A percentile compares a stretch with the other conserved stretches of the same genome.
These are phyloP conservation scores for Discostella stelligera DNA, from an alignment of 352 stramenopile species.

Conservation along the genomic window DNA sequence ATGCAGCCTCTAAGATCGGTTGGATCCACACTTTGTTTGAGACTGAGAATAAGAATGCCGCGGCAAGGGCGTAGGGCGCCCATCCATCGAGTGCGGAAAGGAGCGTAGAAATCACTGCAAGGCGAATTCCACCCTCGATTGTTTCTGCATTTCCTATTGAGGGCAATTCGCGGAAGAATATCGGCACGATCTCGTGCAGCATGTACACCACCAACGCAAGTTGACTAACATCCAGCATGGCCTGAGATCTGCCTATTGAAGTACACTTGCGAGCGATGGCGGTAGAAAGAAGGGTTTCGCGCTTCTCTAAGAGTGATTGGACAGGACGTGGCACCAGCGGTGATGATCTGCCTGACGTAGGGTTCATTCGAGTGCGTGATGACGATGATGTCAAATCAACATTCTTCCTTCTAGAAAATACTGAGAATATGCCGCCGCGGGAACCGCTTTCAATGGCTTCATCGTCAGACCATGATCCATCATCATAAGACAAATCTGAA, in stretches of 20 bases:
- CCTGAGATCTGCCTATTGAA: slow-evolving; percentile 52
- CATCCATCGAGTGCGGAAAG: slow-evolving; percentile 46
- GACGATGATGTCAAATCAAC: slow-evolving; percentile 2
- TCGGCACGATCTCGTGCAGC: slow-evolving; percentile 34
- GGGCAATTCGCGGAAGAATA: slow-evolving; percentile 25
- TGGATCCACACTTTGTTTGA: slow-evolving; percentile 49
- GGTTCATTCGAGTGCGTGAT: not conserved
- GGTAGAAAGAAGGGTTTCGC: slow-evolving; percentile 44
- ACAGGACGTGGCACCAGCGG: slow-evolving; percentile 33
- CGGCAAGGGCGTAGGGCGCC: slow-evolving; percentile 54
- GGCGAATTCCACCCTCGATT: slow-evolving; percentile 5
- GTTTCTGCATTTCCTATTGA: not conserved
- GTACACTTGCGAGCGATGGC: slow-evolving; percentile 29
- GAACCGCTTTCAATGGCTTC: slow-evolving; percentile 29
- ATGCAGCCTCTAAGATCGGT: slow-evolving; percentile 30
- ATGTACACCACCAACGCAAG: slow-evolving; percentile 50
- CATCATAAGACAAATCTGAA: slow-evolving; percentile 23
- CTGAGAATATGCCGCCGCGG: slow-evolving; percentile 1
- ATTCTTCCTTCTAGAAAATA: slow-evolving; percentile 8
- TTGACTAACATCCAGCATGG: slow-evolving; percentile 51
- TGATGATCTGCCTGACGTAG: not conserved
- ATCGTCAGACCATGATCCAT: slow-evolving; percentile 50
- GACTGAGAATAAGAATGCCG: slow-evolving; percentile 45
- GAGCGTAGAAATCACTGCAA: slow-evolving; percentile 23
- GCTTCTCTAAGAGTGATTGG: slow-evolving; percentile 38